Conservation (phyloP, 495 filamentous ascomycete species). For the Aspergillus ellipticus region DNA sequence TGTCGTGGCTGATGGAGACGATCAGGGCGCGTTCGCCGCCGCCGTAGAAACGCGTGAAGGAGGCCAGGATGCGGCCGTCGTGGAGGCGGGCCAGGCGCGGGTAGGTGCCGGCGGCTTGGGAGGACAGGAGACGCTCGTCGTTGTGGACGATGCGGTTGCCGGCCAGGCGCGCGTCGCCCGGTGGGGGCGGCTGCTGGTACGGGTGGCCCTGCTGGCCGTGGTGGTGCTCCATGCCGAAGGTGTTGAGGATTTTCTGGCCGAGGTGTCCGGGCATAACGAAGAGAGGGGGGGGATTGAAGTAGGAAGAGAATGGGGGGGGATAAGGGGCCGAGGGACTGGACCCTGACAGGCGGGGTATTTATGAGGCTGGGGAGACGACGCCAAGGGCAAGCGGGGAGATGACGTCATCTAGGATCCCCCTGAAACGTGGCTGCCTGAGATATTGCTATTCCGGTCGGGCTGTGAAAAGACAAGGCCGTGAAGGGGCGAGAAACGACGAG, state of each 20-base stretch:
- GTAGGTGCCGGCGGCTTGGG: conserved; percentile 40
- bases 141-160: conserved; percentile 28
- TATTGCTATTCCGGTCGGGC: too few species aligned
- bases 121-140: conserved; percentile 38
- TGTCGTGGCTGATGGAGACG: conserved; percentile 36
- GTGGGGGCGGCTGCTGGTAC: not conserved
- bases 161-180: conserved; percentile 8
- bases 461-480: too few species aligned
- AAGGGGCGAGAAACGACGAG: too few species aligned
- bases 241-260: conserved; percentile 37
- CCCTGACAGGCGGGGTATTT: not conserved
- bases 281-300: not conserved
- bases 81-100: conserved; percentile 35
- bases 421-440: too few species aligned
- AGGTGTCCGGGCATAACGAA: conserved; percentile 31
- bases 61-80: conserved; percentile 39
- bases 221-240: conserved; percentile 23
- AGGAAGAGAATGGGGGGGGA: not conserved
- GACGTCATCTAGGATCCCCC: too few species aligned
- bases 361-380: too few species aligned
- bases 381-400: too few species aligned
- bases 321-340: not conserved
- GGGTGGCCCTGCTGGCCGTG: not conserved
- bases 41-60: conserved; percentile 34
- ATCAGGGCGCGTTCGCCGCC: conserved; percentile 27